Conservation (phyloP, 208 protist genomes). For the Acanthamoeba castellanii region DNA sequence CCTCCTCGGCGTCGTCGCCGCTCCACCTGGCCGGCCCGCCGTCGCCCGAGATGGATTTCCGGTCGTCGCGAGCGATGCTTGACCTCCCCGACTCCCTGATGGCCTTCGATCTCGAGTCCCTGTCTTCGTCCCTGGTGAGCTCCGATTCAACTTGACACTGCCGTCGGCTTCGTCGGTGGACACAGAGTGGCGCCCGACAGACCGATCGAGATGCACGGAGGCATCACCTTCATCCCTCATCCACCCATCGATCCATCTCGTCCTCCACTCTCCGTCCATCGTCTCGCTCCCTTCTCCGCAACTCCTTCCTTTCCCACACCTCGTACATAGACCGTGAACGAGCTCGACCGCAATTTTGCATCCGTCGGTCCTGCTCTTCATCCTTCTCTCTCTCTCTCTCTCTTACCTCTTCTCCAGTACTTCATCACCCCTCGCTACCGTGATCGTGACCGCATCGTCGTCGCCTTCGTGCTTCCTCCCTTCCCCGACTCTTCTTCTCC, state of each 20-base stretch:
- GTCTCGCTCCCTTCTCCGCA: not conserved
- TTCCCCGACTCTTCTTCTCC: not conserved
- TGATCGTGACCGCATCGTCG: not conserved
- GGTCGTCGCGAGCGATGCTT: not conserved
- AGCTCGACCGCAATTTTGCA: slow-evolving; percentile 28
- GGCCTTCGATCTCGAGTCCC: slow-evolving; percentile 6
- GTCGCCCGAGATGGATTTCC: not conserved
- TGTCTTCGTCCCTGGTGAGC: slow-evolving; percentile 1
- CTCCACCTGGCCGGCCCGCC: not conserved
- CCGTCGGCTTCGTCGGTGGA: not conserved
- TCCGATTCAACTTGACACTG: not conserved
- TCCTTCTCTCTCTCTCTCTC: not conserved
- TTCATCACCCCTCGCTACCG: not conserved
- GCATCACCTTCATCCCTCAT: not conserved
- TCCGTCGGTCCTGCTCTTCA: not conserved
- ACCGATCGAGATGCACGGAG: too few species aligned
- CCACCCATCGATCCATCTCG: not conserved
- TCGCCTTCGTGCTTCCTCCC: not conserved
- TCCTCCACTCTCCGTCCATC: not conserved
- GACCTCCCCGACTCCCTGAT: not conserved
- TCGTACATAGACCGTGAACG: not conserved
- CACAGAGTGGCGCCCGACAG: not conserved
- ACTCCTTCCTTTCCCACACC: not conserved
- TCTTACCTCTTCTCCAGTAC: not conserved
- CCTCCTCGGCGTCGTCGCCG: not conserved